Base-by-base conservation (phyloP, 352 stramenopile species). In the Globisporangium ultimum region DNA sequence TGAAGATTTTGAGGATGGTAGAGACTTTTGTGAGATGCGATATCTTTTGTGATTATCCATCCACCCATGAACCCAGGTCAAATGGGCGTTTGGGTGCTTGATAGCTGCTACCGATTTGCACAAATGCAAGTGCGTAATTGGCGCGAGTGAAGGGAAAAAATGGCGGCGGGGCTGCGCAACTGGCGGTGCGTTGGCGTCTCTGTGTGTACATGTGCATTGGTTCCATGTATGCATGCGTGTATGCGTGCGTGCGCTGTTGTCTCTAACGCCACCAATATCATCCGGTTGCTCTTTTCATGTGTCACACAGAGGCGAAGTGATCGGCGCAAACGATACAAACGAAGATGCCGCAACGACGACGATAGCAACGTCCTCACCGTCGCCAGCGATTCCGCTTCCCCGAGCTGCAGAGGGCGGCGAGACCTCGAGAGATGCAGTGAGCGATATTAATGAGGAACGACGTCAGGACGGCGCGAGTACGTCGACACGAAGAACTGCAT, bases 111-210 rank as follows among this genome's bases (percentile, higher is more conserved):
- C n/a, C 24, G 24, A 28, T 28, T 28, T 28, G 24, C 24, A 28
- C 24, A 28, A 5, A 5, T 28, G 8, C 3, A 36, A 6, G 28
- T 36, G 28, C 5, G 24, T 5, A 32, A 32, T 32, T 32, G 24
- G 38, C 20, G 38, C 4, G 6, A 18, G 9, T 18, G 18, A n/a
- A n/a, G n/a, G n/a, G n/a, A 24, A 49, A 41, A 11, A 13, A 58
- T 12, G 15, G 52, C 32, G 24, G 21, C n/a, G 1, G 63, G 63
- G 17, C 42, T 74, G 46, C 62, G 69, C 22, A 77, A 77, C 54
- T 77, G 69, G 69, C 66, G 69, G 69, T 77, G 47, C 50, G 68
- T 64, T 13, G 50, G 6, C 46, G 13, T 40, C 18, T 14, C 15
- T 41, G 12, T 48, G 2, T 18, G 6, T 34, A 14, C 52, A 12